Evolutionary conservation across 495 filamentous ascomycete genomes (phyloP).

Genomic region (Talaromyces proteolyticus): DNA sequence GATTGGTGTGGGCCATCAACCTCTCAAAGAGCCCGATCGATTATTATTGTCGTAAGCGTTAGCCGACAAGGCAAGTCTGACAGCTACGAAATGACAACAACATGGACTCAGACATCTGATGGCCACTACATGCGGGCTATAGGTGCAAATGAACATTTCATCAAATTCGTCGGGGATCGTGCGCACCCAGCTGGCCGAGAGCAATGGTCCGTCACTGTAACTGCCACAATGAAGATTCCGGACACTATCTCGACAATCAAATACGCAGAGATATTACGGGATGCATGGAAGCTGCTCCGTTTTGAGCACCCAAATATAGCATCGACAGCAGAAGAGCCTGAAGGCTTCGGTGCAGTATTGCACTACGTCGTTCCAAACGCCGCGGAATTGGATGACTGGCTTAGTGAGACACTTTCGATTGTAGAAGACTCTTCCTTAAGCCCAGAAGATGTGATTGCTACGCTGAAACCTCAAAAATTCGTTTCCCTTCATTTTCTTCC

Average conservation of each 20-base stretch:
- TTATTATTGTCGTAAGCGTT: too few relatives aligned
- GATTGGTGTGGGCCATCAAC: too few relatives aligned
- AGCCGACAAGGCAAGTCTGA: too few relatives aligned
- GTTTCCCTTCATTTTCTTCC: constrained; percentile 15
- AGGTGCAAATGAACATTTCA: constrained; percentile 21
- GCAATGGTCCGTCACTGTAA: constrained; percentile 15
- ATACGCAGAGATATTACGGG: constrained; percentile 7
- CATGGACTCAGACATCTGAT: constrained; percentile 11
- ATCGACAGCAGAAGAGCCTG: constrained; percentile 7
- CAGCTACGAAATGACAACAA: constrained; percentile 3
- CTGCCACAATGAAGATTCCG: constrained; percentile 8
- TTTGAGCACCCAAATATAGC: constrained; percentile 29
- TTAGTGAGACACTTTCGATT: constrained; percentile 13
- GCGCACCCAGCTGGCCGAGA: constrained; percentile 12
- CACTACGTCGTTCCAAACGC: constrained; percentile 13
- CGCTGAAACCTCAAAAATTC: constrained; percentile 10
- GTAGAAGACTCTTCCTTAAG: constrained; percentile 8
- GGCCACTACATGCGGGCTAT: constrained; percentile 12
- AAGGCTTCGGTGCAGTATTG: constrained; percentile 9
- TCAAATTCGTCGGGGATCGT: constrained; percentile 19
- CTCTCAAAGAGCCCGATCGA: too few relatives aligned
- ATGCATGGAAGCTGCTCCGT: constrained; percentile 22
- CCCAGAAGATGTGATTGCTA: constrained; percentile 15
- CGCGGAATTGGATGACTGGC: constrained; percentile 18
- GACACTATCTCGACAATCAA: neutral